Evolutionary conservation across 257 asterid genomes (phyloP), one percentile per base, ranked within the genome.

Genomic region (Scutellaria galericulata): DNA sequence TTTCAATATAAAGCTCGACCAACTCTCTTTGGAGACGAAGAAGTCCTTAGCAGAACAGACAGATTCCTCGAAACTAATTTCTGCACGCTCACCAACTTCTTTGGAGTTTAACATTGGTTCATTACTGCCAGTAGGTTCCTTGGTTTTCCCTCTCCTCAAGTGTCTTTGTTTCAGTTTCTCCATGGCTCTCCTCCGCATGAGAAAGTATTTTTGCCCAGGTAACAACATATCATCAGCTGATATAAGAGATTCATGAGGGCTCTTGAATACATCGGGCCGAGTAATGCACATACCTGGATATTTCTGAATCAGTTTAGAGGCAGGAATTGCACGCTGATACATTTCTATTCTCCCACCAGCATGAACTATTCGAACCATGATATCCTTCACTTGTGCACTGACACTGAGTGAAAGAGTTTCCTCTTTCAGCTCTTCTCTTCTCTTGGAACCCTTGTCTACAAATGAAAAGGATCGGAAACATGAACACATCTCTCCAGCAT

Each of bases 241-340:
- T 44, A 89, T 72, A 77, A 87, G 71, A 37, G 94, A 84, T 63
- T 86, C 90, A 37, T 76, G 74, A 5, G 94, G 96, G 41, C 56
- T 57, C 2, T 78, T 80, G 83, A 92, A 92, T 62, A 90, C 79
- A 1, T 83, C 78, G 13, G 96, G 91, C 61, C 69, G 40, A 27
- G 96, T 80, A 9, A 92, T 74, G 53, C 82, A 75, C 86, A 84
- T 83, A 41, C 87, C 95, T 47, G 95, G 97, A 72, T 89, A 82
- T 48, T 71, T 85, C 77, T 59, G 79, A 74, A 82, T 84, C 76
- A 92, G 14, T 40, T 66, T 76, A n/a, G 84, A 85, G 52, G 86
- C 95, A 24, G 86, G 84, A 72, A 89, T 71, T 41, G 89, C 72
- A 47, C 60, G 69, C 0, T 52, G 78, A 52, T 85, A 85, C 76